A percentile compares a stretch with the other conserved stretches of the same genome.
Conservation (phyloP, 148 eudicot species). For the Vaccinium myrtillus region DNA sequence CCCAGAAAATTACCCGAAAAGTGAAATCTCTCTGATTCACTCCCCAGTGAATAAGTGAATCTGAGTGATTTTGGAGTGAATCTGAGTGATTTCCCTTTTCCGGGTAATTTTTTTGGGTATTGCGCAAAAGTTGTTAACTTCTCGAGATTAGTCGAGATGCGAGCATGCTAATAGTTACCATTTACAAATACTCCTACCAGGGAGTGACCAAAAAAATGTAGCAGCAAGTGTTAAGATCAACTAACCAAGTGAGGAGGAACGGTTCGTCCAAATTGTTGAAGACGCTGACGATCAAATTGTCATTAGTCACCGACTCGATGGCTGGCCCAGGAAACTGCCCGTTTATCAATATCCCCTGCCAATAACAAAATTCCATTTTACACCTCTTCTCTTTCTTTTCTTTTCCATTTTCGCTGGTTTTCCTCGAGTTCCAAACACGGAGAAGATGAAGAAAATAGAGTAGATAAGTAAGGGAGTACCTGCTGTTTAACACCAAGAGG, state of each 20-base stretch:
- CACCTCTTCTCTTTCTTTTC: too few species aligned
- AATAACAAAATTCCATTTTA: background rate
- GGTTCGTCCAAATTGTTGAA: conserved; percentile 53
- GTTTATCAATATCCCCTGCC: conserved; percentile 67
- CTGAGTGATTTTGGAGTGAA: too few species aligned
- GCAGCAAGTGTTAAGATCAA: background rate
- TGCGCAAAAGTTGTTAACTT: too few species aligned
- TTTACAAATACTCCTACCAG: background rate
- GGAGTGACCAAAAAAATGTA: too few species aligned
- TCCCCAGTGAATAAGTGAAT: too few species aligned
- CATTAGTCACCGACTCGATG: conserved; percentile 56
- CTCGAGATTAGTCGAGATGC: background rate
- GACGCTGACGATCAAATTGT: conserved; percentile 56
- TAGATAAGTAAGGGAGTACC: conserved; percentile 10
- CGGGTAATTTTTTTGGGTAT: too few species aligned
- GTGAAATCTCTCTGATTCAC: too few species aligned
- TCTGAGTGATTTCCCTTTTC: too few species aligned
- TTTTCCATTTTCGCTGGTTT: too few species aligned
- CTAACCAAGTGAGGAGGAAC: conserved; percentile 59
- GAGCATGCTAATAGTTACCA: background rate
- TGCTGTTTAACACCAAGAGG: conserved; percentile 39
- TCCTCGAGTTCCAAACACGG: background rate
- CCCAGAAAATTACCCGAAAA: too few species aligned
- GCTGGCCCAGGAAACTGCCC: conserved; percentile 71
- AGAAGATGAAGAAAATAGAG: background rate